These are phyloP conservation scores for Crotalaria pallida DNA, from an alignment of 306 rosid genomes.

Conservation along the genomic window DNA sequence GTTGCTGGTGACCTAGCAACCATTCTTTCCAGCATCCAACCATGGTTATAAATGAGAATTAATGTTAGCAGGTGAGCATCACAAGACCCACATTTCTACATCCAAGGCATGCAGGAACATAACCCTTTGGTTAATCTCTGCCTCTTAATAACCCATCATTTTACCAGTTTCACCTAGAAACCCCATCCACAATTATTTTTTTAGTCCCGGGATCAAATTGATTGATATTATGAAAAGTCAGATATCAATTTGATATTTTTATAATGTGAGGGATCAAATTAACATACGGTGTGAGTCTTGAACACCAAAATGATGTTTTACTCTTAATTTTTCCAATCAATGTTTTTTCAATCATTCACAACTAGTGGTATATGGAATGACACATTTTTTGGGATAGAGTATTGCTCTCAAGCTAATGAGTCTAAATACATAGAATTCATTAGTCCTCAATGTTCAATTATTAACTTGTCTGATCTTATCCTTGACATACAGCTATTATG, in stretches of 20 bases:
- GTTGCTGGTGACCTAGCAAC: constrained; percentile 32
- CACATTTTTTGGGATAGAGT: no score
- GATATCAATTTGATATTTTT: no score
- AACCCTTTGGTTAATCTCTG: neutral
- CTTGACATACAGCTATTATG: constrained; percentile 51
- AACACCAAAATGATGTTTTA: no score
- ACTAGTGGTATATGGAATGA: no score
- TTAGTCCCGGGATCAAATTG: no score
- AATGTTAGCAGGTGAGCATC: constrained; percentile 57
- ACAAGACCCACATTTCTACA: constrained; percentile 50
- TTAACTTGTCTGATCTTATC: constrained; percentile 4
- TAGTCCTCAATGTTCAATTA: neutral
- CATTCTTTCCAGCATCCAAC: constrained; percentile 46
- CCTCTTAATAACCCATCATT: neutral
- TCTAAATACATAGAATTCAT: neutral
- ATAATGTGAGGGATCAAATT: no score
- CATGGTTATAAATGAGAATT: constrained; percentile 53
- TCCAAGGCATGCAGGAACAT: constrained; percentile 13
- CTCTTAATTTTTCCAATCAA: no score
- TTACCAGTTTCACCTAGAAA: constrained; percentile 4
- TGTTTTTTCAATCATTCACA: no score
- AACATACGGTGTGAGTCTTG: no score
- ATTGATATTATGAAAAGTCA: no score
- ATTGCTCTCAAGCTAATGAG: no score
- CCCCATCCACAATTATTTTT: neutral